Base-by-base conservation (phyloP, 345 rosid genomes). In the Euphorbia tirucalli region DNA sequence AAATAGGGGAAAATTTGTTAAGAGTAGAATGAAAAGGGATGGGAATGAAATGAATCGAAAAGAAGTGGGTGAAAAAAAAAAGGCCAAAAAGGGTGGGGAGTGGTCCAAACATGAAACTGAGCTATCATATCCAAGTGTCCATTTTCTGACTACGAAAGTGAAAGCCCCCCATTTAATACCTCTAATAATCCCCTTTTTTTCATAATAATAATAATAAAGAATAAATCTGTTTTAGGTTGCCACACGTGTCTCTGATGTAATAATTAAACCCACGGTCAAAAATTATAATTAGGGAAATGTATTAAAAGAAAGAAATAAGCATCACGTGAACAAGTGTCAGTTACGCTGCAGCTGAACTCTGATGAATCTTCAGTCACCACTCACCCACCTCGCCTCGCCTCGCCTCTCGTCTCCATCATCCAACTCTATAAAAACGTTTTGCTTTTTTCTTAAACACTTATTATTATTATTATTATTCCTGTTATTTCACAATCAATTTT, bases 321-420 rank as follows among this genome's bases (percentile, higher is more conserved):
- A 54, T 75, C 78, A 54, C 78, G 78, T 75, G 78, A 75, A 28
- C 62, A 52, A 13, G 73, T 74, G 77, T 74, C 77, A 74, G 68
- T 35, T 10, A 41, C 7, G 7, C 19, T 22, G 55, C 27, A 32
- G 0, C 68, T 64, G 31, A 41, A 22, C 1, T 1, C 68, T 64
- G 52, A 31, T 18, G 24, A 22, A 24, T 8, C 44, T 49, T 21
- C 46, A 30, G 48, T 31, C 59, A n/a, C 74, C 49, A 35, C 44
- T 44, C 10, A 2, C 48, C 19, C 50, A 16, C 63, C 41, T 37
- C 41, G 8, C 41, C 3, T 37, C 41, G n/a, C n/a, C n/a, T n/a
- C n/a, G n/a, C n/a, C n/a, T n/a, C n/a, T n/a, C n/a, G n/a, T n/a
- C n/a, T n/a, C n/a, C n/a, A n/a, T n/a, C n/a, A n/a, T n/a, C n/a